phyloP scores from a whole-genome alignment of 2,329 filamentous ascomycete species.

The Sphaerulina vaccinii region DNA sequence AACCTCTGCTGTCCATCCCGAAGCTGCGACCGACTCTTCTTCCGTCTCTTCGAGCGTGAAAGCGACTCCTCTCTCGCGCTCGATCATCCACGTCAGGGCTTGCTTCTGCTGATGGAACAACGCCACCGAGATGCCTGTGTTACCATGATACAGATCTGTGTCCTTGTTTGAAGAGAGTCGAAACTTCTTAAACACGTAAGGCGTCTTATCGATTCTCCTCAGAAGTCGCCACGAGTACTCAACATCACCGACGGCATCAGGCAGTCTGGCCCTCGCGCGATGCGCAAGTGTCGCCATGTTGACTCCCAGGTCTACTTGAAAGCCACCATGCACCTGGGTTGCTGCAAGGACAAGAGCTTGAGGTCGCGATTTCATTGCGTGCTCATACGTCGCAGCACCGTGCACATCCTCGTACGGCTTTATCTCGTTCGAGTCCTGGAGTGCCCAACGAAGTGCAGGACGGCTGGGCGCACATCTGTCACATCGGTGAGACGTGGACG shows the following conservation, averaged over 20 bases:
- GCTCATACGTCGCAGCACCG: slow-evolving; percentile 53
- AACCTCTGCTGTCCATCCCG: slow-evolving; percentile 58
- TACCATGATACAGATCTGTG: background rate
- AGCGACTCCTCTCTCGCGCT: slow-evolving; percentile 49
- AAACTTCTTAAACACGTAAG: slow-evolving; percentile 26
- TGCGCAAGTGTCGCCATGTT: slow-evolving; percentile 35
- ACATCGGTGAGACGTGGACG: slow-evolving; percentile 9
- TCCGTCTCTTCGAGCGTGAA: slow-evolving; percentile 58
- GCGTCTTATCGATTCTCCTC: background rate
- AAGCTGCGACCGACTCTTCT: slow-evolving; percentile 50
- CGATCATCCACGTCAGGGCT: slow-evolving; percentile 60
- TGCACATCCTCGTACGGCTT: slow-evolving; percentile 52
- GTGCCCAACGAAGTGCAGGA: slow-evolving; percentile 42
- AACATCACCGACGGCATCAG: background rate
- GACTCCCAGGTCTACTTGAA: slow-evolving; percentile 27
- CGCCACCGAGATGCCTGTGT: slow-evolving; percentile 34
- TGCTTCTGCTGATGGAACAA: slow-evolving; percentile 55
- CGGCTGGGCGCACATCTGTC: slow-evolving; percentile 40
- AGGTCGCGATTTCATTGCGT: slow-evolving; percentile 51
- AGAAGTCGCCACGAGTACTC: slow-evolving; percentile 32
- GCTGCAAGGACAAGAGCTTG: slow-evolving; percentile 23
- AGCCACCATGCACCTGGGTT: background rate
- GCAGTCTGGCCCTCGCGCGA: slow-evolving; percentile 29
- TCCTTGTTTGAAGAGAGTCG: slow-evolving; percentile 17
- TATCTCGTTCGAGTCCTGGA: slow-evolving; percentile 35